Percentiles rank a stretch among this genome's conserved stretches.
These are phyloP conservation scores for Arthrobotrys megalospora DNA, from an alignment of 2,329 filamentous ascomycete genomes.

Conservation along the genomic window DNA sequence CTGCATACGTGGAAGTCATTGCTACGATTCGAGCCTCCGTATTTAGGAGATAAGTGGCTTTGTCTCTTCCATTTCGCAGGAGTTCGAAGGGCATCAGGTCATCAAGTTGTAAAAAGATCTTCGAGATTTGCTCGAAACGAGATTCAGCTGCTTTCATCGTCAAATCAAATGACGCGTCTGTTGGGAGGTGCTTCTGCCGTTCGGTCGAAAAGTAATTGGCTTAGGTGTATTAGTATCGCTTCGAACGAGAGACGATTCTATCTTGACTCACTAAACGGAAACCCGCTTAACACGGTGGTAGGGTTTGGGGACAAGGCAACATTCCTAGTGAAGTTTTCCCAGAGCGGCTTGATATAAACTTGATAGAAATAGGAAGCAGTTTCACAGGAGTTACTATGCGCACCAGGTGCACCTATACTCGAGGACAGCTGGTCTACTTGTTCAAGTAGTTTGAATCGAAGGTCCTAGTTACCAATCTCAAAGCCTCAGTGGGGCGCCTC, in stretches of 20 bases:
- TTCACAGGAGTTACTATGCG: constrained; percentile 96
- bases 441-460: constrained; percentile 81
- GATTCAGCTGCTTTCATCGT: constrained; percentile 83
- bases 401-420: constrained; percentile 88
- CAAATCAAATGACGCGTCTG: constrained; percentile 76
- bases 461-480: constrained; percentile 72
- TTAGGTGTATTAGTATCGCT: constrained; percentile 4
- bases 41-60: constrained; percentile 93
- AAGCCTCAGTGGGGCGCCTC: constrained; percentile 5
- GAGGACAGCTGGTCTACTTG: constrained; percentile 89
- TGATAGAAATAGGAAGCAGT: constrained; percentile 97
- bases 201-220: constrained; percentile 88
- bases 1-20: constrained; percentile 98
- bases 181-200: constrained; percentile 85
- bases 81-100: constrained; percentile 97
- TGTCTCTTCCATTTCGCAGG: constrained; percentile 87
- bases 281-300: constrained; percentile 13
- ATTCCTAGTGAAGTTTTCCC: constrained; percentile 83
- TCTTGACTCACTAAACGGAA: constrained; percentile 50
- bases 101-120: constrained; percentile 91
- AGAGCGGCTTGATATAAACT: constrained; percentile 89
- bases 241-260: neutral
- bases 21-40: constrained; percentile 98
- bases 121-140: constrained; percentile 88
- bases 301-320: constrained; percentile 70